Percentiles rank a stretch among this genome's conserved stretches.
Conservation (phyloP, 768 basidiomycete species). For the Russula earlei region DNA sequence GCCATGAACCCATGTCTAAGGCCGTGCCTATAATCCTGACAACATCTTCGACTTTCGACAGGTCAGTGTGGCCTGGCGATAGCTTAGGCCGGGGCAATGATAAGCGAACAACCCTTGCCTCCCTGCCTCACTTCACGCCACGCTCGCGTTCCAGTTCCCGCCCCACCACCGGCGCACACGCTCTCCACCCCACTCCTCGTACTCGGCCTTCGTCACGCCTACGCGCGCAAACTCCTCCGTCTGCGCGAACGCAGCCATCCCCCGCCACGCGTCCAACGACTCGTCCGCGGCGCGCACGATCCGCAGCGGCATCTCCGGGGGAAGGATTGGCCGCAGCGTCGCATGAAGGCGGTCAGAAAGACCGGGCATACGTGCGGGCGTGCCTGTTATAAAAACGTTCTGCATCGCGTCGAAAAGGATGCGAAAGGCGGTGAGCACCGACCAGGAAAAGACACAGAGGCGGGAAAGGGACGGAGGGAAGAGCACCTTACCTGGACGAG, state of each 20-base stretch:
- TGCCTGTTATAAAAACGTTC: slow-evolving; percentile 89
- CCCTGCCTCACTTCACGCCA: neutral
- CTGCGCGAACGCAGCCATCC: slow-evolving; percentile 73
- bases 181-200: slow-evolving; percentile 85
- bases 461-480: neutral
- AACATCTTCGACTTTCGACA: too few relatives aligned
- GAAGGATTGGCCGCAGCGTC: slow-evolving; percentile 74
- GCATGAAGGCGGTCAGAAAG: slow-evolving; percentile 58
- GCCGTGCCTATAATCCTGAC: too few relatives aligned
- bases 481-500: slow-evolving; percentile 58
- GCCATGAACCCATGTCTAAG: too few relatives aligned
- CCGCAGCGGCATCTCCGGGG: slow-evolving; percentile 66
- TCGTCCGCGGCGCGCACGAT: slow-evolving; percentile 60
- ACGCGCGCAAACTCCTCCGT: slow-evolving; percentile 45
- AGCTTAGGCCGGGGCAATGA: too few relatives aligned
- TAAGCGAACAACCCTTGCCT: too few relatives aligned
- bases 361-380: slow-evolving; percentile 65
- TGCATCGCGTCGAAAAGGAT: slow-evolving; percentile 26
- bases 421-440: neutral
- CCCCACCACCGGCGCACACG: slow-evolving; percentile 86
- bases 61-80: too few relatives aligned
- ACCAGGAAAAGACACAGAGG: neutral
- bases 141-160: slow-evolving; percentile 67
- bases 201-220: slow-evolving; percentile 68
- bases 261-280: slow-evolving; percentile 75